A percentile compares a stretch with the other conserved stretches of the same genome.
These are phyloP conservation scores for Pseudotsuga menziesii DNA, from an alignment of 75 land plant genomes.

Conservation along the genomic window DNA sequence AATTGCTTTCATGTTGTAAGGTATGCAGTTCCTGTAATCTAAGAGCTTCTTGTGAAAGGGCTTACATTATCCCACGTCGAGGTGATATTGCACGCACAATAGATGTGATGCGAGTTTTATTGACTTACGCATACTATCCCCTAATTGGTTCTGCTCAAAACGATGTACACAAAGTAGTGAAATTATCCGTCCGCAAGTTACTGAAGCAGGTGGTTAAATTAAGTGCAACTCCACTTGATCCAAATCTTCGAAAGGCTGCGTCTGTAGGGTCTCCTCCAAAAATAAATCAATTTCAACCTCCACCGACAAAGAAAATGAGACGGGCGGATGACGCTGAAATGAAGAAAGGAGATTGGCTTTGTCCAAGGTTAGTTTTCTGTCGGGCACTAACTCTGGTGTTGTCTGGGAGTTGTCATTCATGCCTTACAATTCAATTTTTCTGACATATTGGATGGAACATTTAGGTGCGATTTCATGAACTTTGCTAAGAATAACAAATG, in stretches of 20 bases:
- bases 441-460: slow-evolving; percentile 3
- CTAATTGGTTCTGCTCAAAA: slow-evolving; percentile 31
- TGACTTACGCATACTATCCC: slow-evolving; percentile 58
- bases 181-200: slow-evolving; percentile 56
- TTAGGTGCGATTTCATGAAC: slow-evolving; percentile 88
- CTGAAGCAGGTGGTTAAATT: slow-evolving; percentile 50
- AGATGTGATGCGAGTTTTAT: slow-evolving; percentile 77
- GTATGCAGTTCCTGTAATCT: slow-evolving; percentile 78
- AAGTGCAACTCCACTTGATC: slow-evolving; percentile 25
- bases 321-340: slow-evolving; percentile 18
- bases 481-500: slow-evolving; percentile 79
- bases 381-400: slow-evolving; percentile 5
- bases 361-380: slow-evolving; percentile 63
- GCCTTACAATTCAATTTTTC: not conserved
- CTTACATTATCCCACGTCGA: slow-evolving; percentile 53
- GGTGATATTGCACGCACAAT: slow-evolving; percentile 57
- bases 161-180: slow-evolving; percentile 33
- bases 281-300: slow-evolving; percentile 2
- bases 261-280: slow-evolving; percentile 1
- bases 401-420: not conserved
- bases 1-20: slow-evolving; percentile 25
- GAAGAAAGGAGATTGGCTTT: slow-evolving; percentile 84
- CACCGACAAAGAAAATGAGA: not conserved
- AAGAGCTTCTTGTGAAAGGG: slow-evolving; percentile 70
- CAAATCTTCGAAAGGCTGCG: slow-evolving; percentile 10